Evolutionary conservation across 306 rosid species (phyloP).

Genomic region (Mucuna pruriens): DNA sequence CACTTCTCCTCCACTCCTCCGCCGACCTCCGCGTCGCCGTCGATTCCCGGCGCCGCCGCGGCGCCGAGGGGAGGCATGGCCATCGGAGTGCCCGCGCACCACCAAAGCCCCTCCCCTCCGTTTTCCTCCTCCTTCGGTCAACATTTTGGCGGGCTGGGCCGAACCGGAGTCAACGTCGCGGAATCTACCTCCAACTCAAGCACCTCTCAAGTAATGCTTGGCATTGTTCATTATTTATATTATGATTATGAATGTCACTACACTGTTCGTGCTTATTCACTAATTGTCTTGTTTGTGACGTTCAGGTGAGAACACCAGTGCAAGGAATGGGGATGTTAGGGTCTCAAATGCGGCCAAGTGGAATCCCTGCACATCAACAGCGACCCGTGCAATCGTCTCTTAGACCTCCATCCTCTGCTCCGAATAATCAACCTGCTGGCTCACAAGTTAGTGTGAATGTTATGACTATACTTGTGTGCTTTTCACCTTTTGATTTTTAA

Average conservation of each 20-base stretch:
- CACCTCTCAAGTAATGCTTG: conserved; percentile 64
- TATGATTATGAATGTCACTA: neutral
- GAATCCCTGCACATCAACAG: conserved; percentile 65
- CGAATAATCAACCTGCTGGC: conserved; percentile 58
- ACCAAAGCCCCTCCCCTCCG: conserved; percentile 65
- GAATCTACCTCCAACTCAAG: conserved; percentile 61
- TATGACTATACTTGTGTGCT: conserved; percentile 22
- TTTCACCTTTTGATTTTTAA: conserved; percentile 7
- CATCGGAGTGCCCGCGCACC: conserved; percentile 84
- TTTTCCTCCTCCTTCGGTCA: conserved; percentile 75
- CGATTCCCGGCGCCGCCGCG: conserved; percentile 41
- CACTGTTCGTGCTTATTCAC: conserved; percentile 18
- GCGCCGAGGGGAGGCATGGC: conserved; percentile 73
- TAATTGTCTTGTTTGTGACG: conserved; percentile 24
- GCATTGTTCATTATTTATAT: neutral
- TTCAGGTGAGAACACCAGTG: conserved; percentile 67
- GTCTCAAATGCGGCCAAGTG: conserved; percentile 79
- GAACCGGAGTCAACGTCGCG: conserved; percentile 53
- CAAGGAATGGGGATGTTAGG: conserved; percentile 91
- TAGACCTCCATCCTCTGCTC: conserved; percentile 62
- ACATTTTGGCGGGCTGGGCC: conserved; percentile 81
- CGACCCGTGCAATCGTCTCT: conserved; percentile 78
- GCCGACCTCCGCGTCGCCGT: conserved; percentile 48
- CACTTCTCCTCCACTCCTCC: conserved; percentile 56
- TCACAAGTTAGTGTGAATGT: conserved; percentile 75